A percentile compares a stretch with the other conserved stretches of the same genome.
Evolutionary conservation across 2,329 filamentous ascomycete species (phyloP).

Genomic region (Botryotinia calthae): DNA sequence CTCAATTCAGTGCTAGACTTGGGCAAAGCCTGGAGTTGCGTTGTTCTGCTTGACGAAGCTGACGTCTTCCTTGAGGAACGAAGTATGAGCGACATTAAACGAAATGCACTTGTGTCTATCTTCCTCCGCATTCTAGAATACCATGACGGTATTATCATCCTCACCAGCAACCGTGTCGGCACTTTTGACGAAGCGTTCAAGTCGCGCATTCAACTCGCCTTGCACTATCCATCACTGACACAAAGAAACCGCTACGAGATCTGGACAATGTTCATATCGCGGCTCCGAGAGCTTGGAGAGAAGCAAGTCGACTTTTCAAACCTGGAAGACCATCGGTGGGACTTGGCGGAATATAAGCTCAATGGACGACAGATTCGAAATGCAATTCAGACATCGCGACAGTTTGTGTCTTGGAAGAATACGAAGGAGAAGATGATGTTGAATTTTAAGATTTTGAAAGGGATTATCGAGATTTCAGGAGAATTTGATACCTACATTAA

Average conservation of each 20-base stretch:
- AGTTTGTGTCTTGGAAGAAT: not conserved
- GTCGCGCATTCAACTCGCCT: not conserved
- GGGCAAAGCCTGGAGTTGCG: not conserved
- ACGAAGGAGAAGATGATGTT: not conserved
- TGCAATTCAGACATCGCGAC: not conserved
- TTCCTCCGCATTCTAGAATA: not conserved
- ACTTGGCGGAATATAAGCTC: not conserved
- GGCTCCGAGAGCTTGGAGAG: not conserved
- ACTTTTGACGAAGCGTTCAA: not conserved
- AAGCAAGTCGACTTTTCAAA: not conserved
- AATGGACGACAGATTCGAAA: not conserved
- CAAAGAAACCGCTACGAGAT: not conserved
- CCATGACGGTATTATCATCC: not conserved
- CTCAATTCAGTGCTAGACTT: not conserved
- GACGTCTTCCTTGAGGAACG: not conserved
- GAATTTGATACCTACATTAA: not conserved
- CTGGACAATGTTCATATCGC: not conserved
- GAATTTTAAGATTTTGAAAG: not conserved
- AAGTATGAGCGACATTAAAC: not conserved
- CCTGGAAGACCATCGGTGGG: not conserved
- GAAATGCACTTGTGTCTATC: not conserved
- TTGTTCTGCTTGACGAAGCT: not conserved
- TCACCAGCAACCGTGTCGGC: not conserved
- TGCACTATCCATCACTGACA: not conserved
- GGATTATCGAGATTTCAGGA: not conserved